Conservation (phyloP, 805 yeast species). For the Wickerhamiella parazyma region DNA sequence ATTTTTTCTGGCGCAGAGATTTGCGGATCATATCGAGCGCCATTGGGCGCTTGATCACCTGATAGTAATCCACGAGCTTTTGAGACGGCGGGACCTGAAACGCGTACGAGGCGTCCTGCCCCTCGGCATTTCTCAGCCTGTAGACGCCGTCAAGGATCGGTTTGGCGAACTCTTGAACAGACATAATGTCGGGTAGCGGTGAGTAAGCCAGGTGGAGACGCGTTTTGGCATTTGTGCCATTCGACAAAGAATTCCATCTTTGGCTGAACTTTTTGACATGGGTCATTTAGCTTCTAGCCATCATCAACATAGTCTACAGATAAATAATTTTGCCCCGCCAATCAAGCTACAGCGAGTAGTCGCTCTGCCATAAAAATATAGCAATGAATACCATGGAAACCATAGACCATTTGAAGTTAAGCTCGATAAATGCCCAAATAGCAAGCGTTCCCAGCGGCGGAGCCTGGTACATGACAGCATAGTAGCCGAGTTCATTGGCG, state of each 20-base stretch:
- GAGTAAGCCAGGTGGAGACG: neutral
- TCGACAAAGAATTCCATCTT: too few relatives aligned
- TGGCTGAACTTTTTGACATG: too few relatives aligned
- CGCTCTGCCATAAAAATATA: slow-evolving; percentile 17
- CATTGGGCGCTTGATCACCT: slow-evolving; percentile 64
- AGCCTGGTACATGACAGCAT: slow-evolving; percentile 27
- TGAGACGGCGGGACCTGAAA: slow-evolving; percentile 64
- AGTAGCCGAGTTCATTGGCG: slow-evolving; percentile 27
- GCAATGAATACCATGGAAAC: slow-evolving; percentile 19
- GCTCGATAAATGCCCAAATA: slow-evolving; percentile 30
- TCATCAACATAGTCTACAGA: too few relatives aligned
- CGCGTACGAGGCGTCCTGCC: slow-evolving; percentile 36
- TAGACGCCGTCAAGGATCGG: slow-evolving; percentile 25
- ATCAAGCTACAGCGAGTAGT: slow-evolving; percentile 10
- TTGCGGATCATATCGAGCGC: slow-evolving; percentile 58
- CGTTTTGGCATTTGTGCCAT: too few relatives aligned
- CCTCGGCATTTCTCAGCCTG: slow-evolving; percentile 25
- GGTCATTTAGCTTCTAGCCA: too few relatives aligned
- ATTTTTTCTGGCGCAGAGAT: slow-evolving; percentile 39
- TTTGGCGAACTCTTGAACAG: slow-evolving; percentile 9
- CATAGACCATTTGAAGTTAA: slow-evolving; percentile 27
- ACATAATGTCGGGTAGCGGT: neutral
- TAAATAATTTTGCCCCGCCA: too few relatives aligned
- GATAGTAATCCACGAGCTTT: slow-evolving; percentile 66
- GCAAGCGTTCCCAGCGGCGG: slow-evolving; percentile 31